These are phyloP conservation scores for Chalaropsis thielavioides DNA, from an alignment of 2,329 filamentous ascomycete genomes.

Conservation along the genomic window DNA sequence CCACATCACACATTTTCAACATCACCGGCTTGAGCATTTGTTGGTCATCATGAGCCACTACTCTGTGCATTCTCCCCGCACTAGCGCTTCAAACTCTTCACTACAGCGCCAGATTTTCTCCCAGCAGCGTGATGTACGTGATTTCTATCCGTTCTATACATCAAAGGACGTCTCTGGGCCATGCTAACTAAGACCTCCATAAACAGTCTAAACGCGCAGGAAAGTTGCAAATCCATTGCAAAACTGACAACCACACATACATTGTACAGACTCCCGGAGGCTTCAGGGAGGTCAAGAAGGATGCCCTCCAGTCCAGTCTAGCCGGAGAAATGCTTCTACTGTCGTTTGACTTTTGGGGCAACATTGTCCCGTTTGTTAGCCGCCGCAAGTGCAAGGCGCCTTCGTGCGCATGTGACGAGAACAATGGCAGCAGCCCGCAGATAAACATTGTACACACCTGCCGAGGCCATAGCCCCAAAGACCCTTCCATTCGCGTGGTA, in stretches of 20 bases:
- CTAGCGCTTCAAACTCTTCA: neutral
- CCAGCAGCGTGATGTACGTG: neutral
- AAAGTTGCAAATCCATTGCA: conserved; percentile 13
- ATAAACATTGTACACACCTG: neutral
- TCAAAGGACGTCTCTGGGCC: neutral
- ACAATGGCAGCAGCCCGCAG: neutral
- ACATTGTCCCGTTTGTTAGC: neutral
- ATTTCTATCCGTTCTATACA: neutral
- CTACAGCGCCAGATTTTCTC: neutral
- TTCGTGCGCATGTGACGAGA: neutral
- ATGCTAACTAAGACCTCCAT: neutral
- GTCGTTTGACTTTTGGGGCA: conserved; percentile 14
- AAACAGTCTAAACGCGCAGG: neutral
- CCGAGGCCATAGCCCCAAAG: neutral
- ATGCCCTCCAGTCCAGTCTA: conserved; percentile 2
- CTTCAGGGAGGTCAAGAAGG: conserved; percentile 9
- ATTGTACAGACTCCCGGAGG: conserved; percentile 14
- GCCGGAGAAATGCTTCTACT: conserved; percentile 12
- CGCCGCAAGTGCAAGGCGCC: neutral
- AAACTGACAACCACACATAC: conserved; percentile 10
- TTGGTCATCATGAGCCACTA: neutral
- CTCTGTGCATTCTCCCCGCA: neutral
- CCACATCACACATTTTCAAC: neutral
- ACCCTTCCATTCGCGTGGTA: conserved; percentile 9
- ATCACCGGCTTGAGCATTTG: neutral